Base-by-base conservation (phyloP, 2,329 filamentous ascomycete species). In the Monilinia laxa region DNA sequence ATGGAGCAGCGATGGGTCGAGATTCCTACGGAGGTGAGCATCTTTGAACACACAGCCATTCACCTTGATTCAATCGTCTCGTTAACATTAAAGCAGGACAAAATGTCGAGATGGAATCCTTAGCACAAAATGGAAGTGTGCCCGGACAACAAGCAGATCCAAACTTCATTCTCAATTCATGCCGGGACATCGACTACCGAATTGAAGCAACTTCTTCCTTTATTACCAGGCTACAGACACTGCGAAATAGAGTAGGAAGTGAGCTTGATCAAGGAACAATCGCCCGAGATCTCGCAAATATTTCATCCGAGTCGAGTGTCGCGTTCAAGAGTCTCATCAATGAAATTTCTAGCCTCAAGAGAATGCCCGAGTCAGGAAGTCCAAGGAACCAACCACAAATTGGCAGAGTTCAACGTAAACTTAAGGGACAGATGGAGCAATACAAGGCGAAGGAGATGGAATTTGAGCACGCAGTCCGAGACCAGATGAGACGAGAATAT, bases 401-500 rank as follows among this genome's bases (percentile, higher is more conserved):
- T 70, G 89, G 90, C 73, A 88, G 89, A 67, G 86, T 95, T 56
- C 91, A 96, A 77, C 86, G 90, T 63, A 86, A 89, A 66, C 83
- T 97, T 72, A 93, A 94, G 81, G 16, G 18, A n/a, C 18, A n/a
- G 14, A 47, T 47, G 45, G 18, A 47, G 1, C 3, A 20, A 69
- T 97, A 93, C 81, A 92, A 95, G 79, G 84, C 87, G 71, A 83
- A 92, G 65, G 93, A 98, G 79, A 86, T 86, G 1, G 84, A 88
- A 28, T 97, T 93, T 83, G 87, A 90, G 76, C 90, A 90, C 79
- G 88, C 90, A 72, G 87, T 92, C 42, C 85, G 91, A 77, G 90
- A 92, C 60, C 92, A 96, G 79, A 91, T 96, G 80, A 90, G 88
- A 71, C 87, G 95, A 65, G 93, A 97, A 77, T 97, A 96, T 80